A percentile compares a stretch with the other conserved stretches of the same genome.
Evolutionary conservation across 108 stramenopile genomes (phyloP).

Genomic region (Nitzschia sp.): DNA sequence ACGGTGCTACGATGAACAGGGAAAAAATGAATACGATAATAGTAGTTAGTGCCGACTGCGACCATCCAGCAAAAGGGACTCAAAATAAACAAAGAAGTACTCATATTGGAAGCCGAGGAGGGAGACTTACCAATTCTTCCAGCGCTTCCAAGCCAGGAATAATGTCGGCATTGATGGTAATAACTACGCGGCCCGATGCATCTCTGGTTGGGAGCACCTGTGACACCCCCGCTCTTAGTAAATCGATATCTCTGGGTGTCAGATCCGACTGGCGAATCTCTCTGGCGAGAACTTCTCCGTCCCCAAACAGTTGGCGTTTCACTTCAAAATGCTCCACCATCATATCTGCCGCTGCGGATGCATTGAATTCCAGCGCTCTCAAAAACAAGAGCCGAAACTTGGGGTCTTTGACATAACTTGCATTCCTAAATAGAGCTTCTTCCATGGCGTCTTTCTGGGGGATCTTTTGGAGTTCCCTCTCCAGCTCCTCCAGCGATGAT

Average conservation of each 20-base stretch:
- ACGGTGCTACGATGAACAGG: background rate
- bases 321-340: constrained; percentile 35
- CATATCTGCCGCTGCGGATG: constrained; percentile 25
- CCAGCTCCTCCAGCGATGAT: background rate
- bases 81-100: too few relatives aligned
- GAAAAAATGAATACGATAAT: background rate
- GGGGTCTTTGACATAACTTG: constrained; percentile 21
- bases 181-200: constrained; percentile 1
- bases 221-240: background rate
- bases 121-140: background rate
- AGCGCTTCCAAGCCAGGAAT: too few relatives aligned
- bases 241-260: background rate
- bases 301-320: constrained; percentile 40
- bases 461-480: constrained; percentile 1
- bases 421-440: constrained; percentile 15
- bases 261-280: constrained; percentile 1
- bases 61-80: too few relatives aligned
- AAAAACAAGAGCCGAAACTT: constrained; percentile 43
- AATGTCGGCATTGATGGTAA: too few relatives aligned
- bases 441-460: constrained; percentile 19
- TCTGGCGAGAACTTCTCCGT: constrained; percentile 3
- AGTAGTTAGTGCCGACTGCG: too few relatives aligned
- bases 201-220: constrained; percentile 3
- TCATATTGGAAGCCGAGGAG: too few relatives aligned
- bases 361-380: constrained; percentile 42